phyloP scores from a whole-genome alignment of 768 basidiomycete genomes.

The Lactarius hatsudake region DNA sequence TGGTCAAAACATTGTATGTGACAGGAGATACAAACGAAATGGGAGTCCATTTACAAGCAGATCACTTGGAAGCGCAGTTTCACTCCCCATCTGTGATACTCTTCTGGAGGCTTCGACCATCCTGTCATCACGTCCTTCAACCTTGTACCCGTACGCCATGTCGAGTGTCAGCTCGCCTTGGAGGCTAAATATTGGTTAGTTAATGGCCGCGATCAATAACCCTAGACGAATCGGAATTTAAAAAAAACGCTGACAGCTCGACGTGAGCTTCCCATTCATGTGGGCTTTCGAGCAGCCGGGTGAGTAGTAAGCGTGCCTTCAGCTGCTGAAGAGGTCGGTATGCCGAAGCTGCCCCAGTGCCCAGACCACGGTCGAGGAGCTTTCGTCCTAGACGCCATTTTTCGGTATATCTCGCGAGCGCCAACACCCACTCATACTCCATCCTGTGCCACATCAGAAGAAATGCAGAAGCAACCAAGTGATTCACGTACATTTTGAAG shows the following conservation, averaged over 20 bases:
- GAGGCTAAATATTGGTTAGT: background rate
- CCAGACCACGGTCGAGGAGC: conserved; percentile 13
- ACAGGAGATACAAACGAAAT: background rate
- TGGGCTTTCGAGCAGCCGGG: conserved; percentile 3
- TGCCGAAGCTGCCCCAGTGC: background rate
- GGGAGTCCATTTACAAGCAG: conserved; percentile 6
- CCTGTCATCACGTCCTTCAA: background rate
- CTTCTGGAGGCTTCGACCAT: background rate
- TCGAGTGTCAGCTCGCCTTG: conserved; percentile 1
- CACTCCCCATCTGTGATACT: background rate
- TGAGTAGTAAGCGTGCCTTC: conserved; percentile 4
- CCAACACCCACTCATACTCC: background rate
- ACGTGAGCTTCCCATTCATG: conserved; percentile 3
- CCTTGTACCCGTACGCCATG: conserved; percentile 15
- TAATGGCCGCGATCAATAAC: background rate
- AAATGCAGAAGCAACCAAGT: background rate
- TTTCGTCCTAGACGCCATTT: conserved; percentile 5
- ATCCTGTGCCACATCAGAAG: background rate
- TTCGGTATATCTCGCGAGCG: background rate
- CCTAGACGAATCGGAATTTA: background rate
- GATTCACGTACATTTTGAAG: conserved; percentile 8
- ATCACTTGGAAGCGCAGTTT: background rate
- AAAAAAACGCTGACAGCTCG: background rate
- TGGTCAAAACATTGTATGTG: background rate
- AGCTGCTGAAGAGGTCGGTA: conserved; percentile 8